A percentile compares a stretch with the other conserved stretches of the same genome.
Evolutionary conservation across 257 asterid genomes (phyloP).

Genomic region (Haberlea rhodopensis): DNA sequence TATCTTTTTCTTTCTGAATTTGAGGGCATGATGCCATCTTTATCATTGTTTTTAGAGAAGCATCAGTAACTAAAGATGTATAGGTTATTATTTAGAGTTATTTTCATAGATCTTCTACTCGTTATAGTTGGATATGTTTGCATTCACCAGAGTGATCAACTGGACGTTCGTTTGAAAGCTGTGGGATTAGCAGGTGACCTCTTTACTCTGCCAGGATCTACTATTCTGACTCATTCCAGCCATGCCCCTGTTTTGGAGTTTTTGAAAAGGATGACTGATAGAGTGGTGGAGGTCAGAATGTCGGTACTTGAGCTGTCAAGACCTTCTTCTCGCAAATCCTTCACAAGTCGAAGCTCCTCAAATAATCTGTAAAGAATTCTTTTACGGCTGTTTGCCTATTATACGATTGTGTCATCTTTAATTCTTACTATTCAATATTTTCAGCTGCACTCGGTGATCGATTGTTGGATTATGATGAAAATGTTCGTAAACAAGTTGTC

Average conservation of each 20-base stretch:
- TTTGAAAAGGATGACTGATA: no score
- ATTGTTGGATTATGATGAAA: constrained; percentile 82
- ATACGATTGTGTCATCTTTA: constrained; percentile 21
- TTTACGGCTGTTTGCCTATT: constrained; percentile 10
- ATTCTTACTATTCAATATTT: constrained; percentile 35
- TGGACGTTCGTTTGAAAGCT: constrained; percentile 73
- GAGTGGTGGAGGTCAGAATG: no score
- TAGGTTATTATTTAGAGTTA: constrained; percentile 6
- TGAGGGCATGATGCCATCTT: constrained; percentile 4
- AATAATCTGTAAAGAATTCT: constrained; percentile 43
- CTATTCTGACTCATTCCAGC: no score
- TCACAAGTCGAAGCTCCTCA: no score
- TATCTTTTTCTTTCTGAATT: no score
- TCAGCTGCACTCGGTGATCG: constrained; percentile 88
- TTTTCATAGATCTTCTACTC: constrained; percentile 11
- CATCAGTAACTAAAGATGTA: constrained; percentile 18
- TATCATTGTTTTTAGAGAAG: constrained; percentile 10
- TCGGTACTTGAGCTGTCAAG: constrained; percentile 74
- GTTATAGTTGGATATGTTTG: constrained; percentile 21
- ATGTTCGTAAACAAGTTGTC: no score
- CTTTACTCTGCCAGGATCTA: no score
- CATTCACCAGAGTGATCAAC: constrained; percentile 79
- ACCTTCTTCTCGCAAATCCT: constrained; percentile 67
- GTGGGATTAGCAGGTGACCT: constrained; percentile 84
- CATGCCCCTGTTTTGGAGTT: no score